Evolutionary conservation across 106 monocot species (phyloP), one percentile per base, ranked within the genome.

Genomic region (Triglochin maritima): DNA sequence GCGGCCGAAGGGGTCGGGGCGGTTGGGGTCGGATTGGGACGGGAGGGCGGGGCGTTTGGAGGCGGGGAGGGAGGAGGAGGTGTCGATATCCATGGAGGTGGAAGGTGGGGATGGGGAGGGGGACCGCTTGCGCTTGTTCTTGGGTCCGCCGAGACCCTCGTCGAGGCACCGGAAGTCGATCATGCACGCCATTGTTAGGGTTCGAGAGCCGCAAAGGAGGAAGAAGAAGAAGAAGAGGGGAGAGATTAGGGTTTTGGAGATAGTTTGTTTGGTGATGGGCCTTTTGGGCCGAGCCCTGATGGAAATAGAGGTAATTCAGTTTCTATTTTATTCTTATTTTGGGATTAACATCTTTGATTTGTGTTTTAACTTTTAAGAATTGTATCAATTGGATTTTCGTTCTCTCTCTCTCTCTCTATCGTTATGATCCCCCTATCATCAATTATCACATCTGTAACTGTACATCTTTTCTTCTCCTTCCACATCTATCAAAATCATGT

Each of bases 121-220:
- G 29, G 73, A 12, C 7, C 89, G 71, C 73, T 89, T 86, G 17
- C 87, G 79, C 81, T 91, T 96, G 79, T 79, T 83, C 73, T 65
- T 83, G 69, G 52, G 76, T 48, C 95, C 90, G 59, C 95, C 95
- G 15, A 96, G 80, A 50, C 95, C 95, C 57, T 96, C 90, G 70
- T 96, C 96, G 42, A 96, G 86, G 76, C 63, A 72, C 41, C 96
- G 82, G 80, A 96, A 96, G 66, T 96, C 96, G 48, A 96, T 50
- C 3, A 74, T 81, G 74, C 76, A 96, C 46, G 96, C 96, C 96
- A 96, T 94, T 29, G 29, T 29, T 29, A 29, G 29, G 29, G 29
- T 47, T 49, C 48, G 49, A 2, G 59, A 15, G 16, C 11, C 58
- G 4, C 17, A 46, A 14, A 17, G 10, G 44, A 58, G 10, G 17